Percentiles rank a stretch among this genome's conserved stretches.
Conservation (phyloP, 176 grass and related monocot genomes). For the Hordeum vulgare region MorexV3_pseudomolecules_assembly NC_058520.1:61499846-61500345, state of each 20-base stretch:
- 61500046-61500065: not conserved
- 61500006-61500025: conserved; percentile 15
- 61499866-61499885: no score
- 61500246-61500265: fast-evolving
- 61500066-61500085: not conserved
- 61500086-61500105: not conserved
- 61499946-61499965: not conserved
- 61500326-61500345: conserved; percentile 41
- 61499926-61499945: not conserved
- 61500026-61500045: not conserved
- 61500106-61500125: conserved; percentile 6
- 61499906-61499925: not conserved
- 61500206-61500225: no score
- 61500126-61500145: conserved; percentile 27
- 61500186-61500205: no score
- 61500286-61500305: not conserved
- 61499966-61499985: not conserved
- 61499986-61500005: not conserved
- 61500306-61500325: conserved; percentile 6
- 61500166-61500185: not conserved
- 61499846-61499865: no score
- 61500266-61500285: not conserved
- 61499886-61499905: not conserved
- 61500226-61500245: not conserved
- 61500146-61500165: not conserved